Evolutionary conservation across 768 basidiomycete genomes (phyloP).

Genomic region (Leccinum broughii): DNA sequence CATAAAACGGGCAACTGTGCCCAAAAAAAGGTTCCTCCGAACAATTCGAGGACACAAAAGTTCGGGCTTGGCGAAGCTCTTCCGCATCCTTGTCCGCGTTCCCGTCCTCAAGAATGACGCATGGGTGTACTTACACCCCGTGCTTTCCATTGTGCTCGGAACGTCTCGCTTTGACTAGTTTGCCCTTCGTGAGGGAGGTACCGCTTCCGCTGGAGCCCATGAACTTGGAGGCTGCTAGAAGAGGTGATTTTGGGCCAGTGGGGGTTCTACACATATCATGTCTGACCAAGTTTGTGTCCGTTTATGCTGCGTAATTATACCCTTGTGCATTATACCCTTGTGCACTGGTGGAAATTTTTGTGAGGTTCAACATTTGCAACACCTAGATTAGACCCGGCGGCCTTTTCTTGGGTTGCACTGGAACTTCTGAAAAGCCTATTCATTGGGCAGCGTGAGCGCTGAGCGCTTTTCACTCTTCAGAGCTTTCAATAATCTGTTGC

Average conservation of each 20-base stretch:
- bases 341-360: not conserved
- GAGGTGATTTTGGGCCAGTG: constrained; percentile 33
- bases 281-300: not conserved
- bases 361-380: no score
- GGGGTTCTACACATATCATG: constrained; percentile 35
- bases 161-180: constrained; percentile 47
- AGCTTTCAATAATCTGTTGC: no score
- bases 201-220: constrained; percentile 75
- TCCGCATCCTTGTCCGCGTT: constrained; percentile 93
- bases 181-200: constrained; percentile 52
- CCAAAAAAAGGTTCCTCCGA: no score
- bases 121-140: constrained; percentile 38
- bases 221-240: constrained; percentile 45
- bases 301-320: not conserved
- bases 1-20: no score
- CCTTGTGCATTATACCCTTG: not conserved
- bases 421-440: no score
- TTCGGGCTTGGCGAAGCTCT: constrained; percentile 80
- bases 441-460: no score
- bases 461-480: no score
- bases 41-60: no score
- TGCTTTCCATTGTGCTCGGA: constrained; percentile 34
- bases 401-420: no score
- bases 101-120: constrained; percentile 77
- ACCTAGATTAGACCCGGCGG: no score